These are phyloP conservation scores for Nothopassalora personata DNA, from an alignment of 2,329 filamentous ascomycete genomes.

Conservation along the genomic window DNA sequence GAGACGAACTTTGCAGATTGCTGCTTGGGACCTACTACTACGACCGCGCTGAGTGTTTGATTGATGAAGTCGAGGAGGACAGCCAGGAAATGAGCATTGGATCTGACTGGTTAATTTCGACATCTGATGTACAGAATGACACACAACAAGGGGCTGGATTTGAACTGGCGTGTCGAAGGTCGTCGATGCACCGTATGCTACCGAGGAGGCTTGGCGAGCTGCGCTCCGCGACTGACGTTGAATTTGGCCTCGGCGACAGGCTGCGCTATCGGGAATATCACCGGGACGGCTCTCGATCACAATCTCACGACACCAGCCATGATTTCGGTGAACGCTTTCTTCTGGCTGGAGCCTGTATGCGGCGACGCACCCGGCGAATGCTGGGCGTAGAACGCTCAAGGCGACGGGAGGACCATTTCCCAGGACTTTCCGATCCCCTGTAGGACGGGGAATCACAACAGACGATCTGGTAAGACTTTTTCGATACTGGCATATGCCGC, in stretches of 20 bases:
- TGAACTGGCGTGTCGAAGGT: no score
- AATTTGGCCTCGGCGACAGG: no score
- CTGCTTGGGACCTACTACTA: not conserved
- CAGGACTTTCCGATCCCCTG: not conserved
- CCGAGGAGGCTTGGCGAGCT: no score
- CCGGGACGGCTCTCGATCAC: not conserved
- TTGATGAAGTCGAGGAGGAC: not conserved
- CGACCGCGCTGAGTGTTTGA: not conserved
- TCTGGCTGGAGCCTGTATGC: not conserved
- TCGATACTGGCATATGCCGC: not conserved
- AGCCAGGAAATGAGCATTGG: not conserved
- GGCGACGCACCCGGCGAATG: not conserved
- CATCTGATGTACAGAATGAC: no score
- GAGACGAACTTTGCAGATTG: constrained; percentile 3
- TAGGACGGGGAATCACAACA: not conserved
- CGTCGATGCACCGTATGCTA: no score
- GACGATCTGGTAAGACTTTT: not conserved
- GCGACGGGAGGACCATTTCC: not conserved
- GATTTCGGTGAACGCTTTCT: not conserved
- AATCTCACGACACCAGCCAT: not conserved
- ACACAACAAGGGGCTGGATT: no score
- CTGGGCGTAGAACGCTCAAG: not conserved
- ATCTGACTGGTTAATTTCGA: not conserved
- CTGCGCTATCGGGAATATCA: not conserved
- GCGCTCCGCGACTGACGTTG: no score